These are phyloP conservation scores for Litchi chinensis DNA, from an alignment of 345 rosid genomes.

Conservation along the genomic window DNA sequence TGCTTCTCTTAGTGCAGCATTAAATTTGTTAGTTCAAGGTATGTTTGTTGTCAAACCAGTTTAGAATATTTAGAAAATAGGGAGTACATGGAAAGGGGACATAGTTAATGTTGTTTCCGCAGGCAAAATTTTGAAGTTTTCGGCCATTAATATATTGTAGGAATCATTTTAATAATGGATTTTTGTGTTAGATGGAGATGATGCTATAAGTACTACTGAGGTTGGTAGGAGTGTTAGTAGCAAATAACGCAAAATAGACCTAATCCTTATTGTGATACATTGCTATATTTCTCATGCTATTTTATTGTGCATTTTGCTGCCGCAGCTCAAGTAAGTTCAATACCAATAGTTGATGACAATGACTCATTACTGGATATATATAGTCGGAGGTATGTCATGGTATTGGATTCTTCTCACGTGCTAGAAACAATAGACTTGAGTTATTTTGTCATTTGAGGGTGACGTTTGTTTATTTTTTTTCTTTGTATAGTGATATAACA, in stretches of 20 bases:
- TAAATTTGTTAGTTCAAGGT: constrained; percentile 72
- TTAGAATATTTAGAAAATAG: not conserved
- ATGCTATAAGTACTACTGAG: not conserved
- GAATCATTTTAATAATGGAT: not conserved
- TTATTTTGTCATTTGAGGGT: constrained; percentile 10
- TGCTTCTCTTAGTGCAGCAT: constrained; percentile 63
- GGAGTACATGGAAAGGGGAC: not conserved
- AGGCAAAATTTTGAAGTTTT: not conserved
- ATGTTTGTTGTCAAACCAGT: constrained; percentile 15
- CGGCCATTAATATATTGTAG: not conserved
- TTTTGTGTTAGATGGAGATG: not conserved
- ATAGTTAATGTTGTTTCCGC: not conserved
- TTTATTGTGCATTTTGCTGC: constrained; percentile 12
- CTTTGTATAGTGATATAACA: constrained; percentile 60
- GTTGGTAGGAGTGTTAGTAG: constrained; percentile 1
- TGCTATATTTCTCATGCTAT: constrained; percentile 13
- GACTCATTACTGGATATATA: constrained; percentile 69
- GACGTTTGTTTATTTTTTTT: constrained; percentile 12
- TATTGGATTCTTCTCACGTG: constrained; percentile 9
- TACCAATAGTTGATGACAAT: constrained; percentile 72
- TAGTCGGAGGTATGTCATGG: constrained; percentile 56
- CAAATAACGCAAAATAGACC: not conserved
- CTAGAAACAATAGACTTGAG: not conserved
- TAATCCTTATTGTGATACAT: not conserved
- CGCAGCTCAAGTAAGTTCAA: constrained; percentile 66